These are phyloP conservation scores for Daucus carota DNA, from an alignment of 129 eudicot species.

Conservation along the genomic window DH1_v3.0 NC_030384.2:49812501-49813000, in stretches of 20 bases:
- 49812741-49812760: slow-evolving; percentile 92
- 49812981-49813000: no score
- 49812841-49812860: background rate
- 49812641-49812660: slow-evolving; percentile 1
- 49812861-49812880: background rate
- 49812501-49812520: background rate
- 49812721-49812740: slow-evolving; percentile 93
- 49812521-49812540: slow-evolving; percentile 4
- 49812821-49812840: background rate
- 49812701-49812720: slow-evolving; percentile 67
- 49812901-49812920: background rate
- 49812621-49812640: slow-evolving; percentile 70
- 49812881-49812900: background rate
- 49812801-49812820: slow-evolving; percentile 90
- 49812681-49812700: background rate
- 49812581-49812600: slow-evolving; percentile 56
- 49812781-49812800: slow-evolving; percentile 75
- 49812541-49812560: slow-evolving; percentile 30
- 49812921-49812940: background rate
- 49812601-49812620: slow-evolving; percentile 78
- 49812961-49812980: no score
- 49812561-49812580: slow-evolving; percentile 73
- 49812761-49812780: slow-evolving; percentile 84
- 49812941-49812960: background rate
- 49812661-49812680: background rate